Percentiles rank a stretch among this genome's conserved stretches.
phyloP scores from a whole-genome alignment of 306 rosid genomes.

The Potentilla sterilis region DNA sequence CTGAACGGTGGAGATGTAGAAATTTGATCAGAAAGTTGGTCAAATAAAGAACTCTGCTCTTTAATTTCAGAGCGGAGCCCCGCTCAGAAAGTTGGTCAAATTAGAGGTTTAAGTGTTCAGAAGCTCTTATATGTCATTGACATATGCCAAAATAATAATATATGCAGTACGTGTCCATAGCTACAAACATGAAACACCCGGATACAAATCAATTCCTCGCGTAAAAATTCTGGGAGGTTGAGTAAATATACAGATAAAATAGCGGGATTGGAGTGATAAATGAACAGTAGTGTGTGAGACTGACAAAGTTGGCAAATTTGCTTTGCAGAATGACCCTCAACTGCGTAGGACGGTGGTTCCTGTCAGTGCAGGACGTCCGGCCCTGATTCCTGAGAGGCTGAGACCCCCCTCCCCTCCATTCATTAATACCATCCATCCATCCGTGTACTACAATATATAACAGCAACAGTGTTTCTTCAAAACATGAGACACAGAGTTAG shows the following conservation, averaged over 20 bases:
- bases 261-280: not conserved
- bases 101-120: too few species aligned
- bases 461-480: not conserved
- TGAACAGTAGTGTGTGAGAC: not conserved
- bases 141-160: too few species aligned
- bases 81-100: too few species aligned
- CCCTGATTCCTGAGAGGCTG: slow-evolving; percentile 6
- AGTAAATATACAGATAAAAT: not conserved
- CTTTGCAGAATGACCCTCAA: not conserved
- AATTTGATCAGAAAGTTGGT: too few species aligned
- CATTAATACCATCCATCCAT: too few species aligned
- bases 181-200: not conserved
- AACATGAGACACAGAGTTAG: not conserved
- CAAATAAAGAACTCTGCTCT: too few species aligned
- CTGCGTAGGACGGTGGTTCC: not conserved
- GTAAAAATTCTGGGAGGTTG: not conserved
- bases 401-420: not conserved
- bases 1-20: too few species aligned
- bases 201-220: not conserved
- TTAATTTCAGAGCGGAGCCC: too few species aligned
- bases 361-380: not conserved
- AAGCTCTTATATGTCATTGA: too few species aligned
- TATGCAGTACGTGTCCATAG: too few species aligned
- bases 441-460: not conserved
- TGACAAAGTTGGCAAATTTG: not conserved